Base-by-base conservation (phyloP, 1,139 yeast genomes). In the Wickerhamomyces sp. region DNA sequence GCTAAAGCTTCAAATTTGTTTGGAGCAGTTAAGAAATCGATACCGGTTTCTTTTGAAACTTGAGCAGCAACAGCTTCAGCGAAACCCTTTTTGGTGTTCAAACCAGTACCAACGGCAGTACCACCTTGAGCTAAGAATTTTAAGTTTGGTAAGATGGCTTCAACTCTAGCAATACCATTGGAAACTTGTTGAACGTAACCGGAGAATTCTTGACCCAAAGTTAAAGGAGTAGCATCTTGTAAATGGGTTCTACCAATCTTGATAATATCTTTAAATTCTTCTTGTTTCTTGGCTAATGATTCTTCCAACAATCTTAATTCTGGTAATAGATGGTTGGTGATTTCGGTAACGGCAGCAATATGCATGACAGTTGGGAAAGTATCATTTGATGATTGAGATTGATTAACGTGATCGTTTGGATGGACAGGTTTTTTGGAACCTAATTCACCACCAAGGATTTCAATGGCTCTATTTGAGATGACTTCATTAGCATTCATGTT, bases 291-390 rank as follows among this genome's bases (percentile, higher is more conserved):
- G 48, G 78, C 77, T 56, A 94, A 73, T 29, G 96, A 76, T 61
- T 84, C 88, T 68, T 87, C 86, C 62, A 93, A 81, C 45, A 73
- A 75, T 49, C 78, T 75, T 62, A 93, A 75, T 61, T 89, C 86
- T 34, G 99, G 99, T 45, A 93, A 60, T 66, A 94, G 76, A 44
- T 75, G 73, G 60, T 78, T 64, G 46, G 84, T 74, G 70, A 93
- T 87, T 72, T 93, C 96, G 43, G 86, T 78, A 50, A 91, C 96
- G 31, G 98, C 97, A 44, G 99, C 98, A 71, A 93, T 93, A 73
- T 93, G 99, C 99, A 93, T 93, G 48, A 93, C 99, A 34, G 99
- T 91, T 57, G 99, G 99, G 86, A 91, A 88, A 47, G 99, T 93
- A 71, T 93, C 99, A 68, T 93, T 93, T 41, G 97, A 89, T 18